These are phyloP conservation scores for Globisporangium viniferum DNA, from an alignment of 352 stramenopile genomes.

Conservation along the genomic window DNA sequence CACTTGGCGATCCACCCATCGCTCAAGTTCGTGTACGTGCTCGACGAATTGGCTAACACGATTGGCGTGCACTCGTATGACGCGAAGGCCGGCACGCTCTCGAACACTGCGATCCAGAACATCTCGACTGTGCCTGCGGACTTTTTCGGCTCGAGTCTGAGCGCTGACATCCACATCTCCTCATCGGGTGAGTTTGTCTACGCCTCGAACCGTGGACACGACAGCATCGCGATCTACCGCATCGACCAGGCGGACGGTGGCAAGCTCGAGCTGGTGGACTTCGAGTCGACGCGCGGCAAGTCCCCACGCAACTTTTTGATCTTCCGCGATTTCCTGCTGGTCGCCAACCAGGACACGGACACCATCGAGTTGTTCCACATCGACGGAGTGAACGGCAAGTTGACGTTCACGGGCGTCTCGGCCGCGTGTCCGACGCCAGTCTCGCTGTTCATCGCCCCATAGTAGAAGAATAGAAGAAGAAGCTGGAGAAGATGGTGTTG, in stretches of 20 bases:
- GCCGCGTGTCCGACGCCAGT: conserved; percentile 36
- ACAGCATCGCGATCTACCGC: conserved; percentile 31
- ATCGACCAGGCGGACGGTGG: conserved; percentile 22
- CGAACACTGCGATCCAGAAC: conserved; percentile 43
- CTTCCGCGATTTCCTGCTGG: conserved; percentile 27
- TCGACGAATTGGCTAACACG: conserved; percentile 64
- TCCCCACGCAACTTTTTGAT: conserved; percentile 36
- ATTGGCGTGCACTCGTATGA: conserved; percentile 63
- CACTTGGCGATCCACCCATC: conserved; percentile 70
- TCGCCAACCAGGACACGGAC: conserved; percentile 49
- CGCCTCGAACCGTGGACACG: conserved; percentile 44
- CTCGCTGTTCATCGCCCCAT: conserved; percentile 25
- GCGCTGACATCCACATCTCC: conserved; percentile 29
- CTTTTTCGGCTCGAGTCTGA: conserved; percentile 38
- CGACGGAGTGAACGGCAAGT: conserved; percentile 28
- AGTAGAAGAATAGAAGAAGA: conserved; percentile 5
- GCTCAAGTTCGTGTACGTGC: conserved; percentile 56
- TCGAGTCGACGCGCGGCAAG: conserved; percentile 28
- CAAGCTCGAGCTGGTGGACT: conserved; percentile 25
- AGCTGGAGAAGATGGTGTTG: background rate
- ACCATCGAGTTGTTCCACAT: conserved; percentile 43
- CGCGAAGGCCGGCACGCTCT: conserved; percentile 36
- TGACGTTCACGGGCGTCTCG: conserved; percentile 31
- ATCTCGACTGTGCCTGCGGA: conserved; percentile 60
- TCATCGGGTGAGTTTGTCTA: conserved; percentile 37